Conservation (phyloP, 208 protist genomes). For the Herpetomonas samuelpessoai region DNA sequence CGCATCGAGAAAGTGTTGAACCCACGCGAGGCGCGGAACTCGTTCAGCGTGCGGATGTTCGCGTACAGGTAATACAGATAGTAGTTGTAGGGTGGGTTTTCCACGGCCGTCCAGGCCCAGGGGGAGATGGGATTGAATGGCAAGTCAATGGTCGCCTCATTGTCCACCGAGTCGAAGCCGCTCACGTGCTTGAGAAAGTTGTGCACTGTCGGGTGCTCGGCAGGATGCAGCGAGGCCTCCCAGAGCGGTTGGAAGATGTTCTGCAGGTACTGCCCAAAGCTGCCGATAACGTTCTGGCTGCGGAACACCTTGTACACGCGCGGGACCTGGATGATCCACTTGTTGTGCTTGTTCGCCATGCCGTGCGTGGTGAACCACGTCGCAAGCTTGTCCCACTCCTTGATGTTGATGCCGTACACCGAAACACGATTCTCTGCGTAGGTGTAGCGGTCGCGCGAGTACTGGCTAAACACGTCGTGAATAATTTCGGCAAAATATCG, state of each 20-base stretch:
- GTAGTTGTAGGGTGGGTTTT: slow-evolving; percentile 99
- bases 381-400: slow-evolving; percentile 96
- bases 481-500: slow-evolving; percentile 98
- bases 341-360: slow-evolving; percentile 95
- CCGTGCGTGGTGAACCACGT: slow-evolving; percentile 95
- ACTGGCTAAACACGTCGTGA: slow-evolving; percentile 94
- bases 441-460: slow-evolving; percentile 96
- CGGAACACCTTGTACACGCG: slow-evolving; percentile 95
- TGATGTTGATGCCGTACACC: slow-evolving; percentile 89
- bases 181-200: slow-evolving; percentile 96
- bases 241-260: slow-evolving; percentile 99
- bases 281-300: slow-evolving; percentile 86
- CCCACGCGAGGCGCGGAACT: slow-evolving; percentile 87
- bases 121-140: slow-evolving; percentile 83
- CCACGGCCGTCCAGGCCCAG: slow-evolving; percentile 90
- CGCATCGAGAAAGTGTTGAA: slow-evolving; percentile 96
- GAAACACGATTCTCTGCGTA: slow-evolving; percentile 93
- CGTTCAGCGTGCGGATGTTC: slow-evolving; percentile 98
- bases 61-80: slow-evolving; percentile 99
- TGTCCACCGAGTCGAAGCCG: slow-evolving; percentile 99
- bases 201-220: slow-evolving; percentile 94
- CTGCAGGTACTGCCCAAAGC: slow-evolving; percentile 96
- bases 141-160: slow-evolving; percentile 96
- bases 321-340: slow-evolving; percentile 98
- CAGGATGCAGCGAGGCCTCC: slow-evolving; percentile 96